Evolutionary conservation across 768 basidiomycete genomes (phyloP).

Genomic region (Leccinum aurantiacum): DNA sequence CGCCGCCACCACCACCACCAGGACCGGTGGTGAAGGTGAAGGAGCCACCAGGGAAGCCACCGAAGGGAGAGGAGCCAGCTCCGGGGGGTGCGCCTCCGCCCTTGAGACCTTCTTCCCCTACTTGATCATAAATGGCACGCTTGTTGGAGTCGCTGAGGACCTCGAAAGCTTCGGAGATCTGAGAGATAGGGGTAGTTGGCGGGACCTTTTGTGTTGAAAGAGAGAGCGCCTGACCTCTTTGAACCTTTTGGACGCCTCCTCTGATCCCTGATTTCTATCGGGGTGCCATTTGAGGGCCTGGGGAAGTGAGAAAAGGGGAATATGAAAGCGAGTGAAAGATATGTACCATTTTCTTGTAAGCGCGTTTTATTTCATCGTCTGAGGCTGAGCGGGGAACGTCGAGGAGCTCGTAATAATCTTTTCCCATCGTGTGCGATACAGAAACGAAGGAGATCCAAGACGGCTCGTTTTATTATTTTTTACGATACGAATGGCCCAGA

Average conservation of each 20-base stretch:
- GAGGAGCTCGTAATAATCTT: constrained; percentile 86
- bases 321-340: background rate
- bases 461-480: background rate
- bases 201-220: too few species aligned
- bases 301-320: constrained; percentile 5
- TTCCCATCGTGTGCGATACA: constrained; percentile 51
- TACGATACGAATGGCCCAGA: constrained; percentile 35
- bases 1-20: constrained; percentile 42
- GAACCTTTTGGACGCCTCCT: constrained; percentile 85
- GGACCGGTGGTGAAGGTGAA: constrained; percentile 60
- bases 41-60: constrained; percentile 49
- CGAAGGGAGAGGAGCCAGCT: constrained; percentile 43
- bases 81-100: constrained; percentile 57
- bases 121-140: constrained; percentile 84
- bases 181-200: background rate
- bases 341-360: constrained; percentile 89
- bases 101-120: constrained; percentile 95
- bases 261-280: constrained; percentile 84
- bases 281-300: constrained; percentile 95
- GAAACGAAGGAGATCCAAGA: too few species aligned
- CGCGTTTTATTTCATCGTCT: constrained; percentile 90
- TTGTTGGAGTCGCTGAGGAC: constrained; percentile 88
- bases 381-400: constrained; percentile 70
- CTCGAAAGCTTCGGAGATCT: constrained; percentile 96
- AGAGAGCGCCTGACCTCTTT: constrained; percentile 65